Base-by-base conservation (phyloP, 345 rosid genomes). In the Acer saccharum region DNA sequence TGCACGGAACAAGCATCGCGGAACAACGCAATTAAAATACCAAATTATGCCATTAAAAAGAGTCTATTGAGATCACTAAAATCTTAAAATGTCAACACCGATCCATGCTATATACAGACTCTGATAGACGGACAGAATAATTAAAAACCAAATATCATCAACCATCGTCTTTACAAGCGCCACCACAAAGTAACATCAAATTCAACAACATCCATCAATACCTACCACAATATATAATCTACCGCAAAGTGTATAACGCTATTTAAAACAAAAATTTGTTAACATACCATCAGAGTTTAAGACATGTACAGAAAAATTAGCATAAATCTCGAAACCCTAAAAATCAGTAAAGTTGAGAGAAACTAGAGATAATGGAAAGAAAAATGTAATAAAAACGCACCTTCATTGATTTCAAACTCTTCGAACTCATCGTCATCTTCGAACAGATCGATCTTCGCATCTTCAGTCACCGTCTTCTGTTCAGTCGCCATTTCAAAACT, bases 351-450 rank as follows among this genome's bases (percentile, higher is more conserved):
- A 61, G 43, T 57, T 35, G 16, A n/a, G 63, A 35, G 17, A 44
- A 35, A 57, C 27, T 1, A 10, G 14, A 62, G 65, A 73, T 62
- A 2, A 35, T 7, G 20, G 6, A 4, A 23, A 35, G 44, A 11
- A 7, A 35, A 72, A 11, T 2, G 50, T 6, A 78, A 29, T 41
- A 27, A 20, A 43, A 46, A 25, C 0, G 6, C 44, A 90, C 94
- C 92, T 90, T 87, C 88, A 48, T 86, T 77, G 78, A 91, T 89
- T 77, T 84, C 89, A 73, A 92, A 92, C 78, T 94, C 98, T 80
- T 95, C 98, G 63, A 95, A 95, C 82, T 95, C 98, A 71, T 95
- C 98, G 70, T 95, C 98, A 65, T 95, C 98, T 68, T 95, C 98
- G 79, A 95, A 92, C 78, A 95, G 76, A 80, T 95, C 98, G 77